A percentile compares a stretch with the other conserved stretches of the same genome.
These are phyloP conservation scores for Forsythia viridissima DNA, from an alignment of 257 asterid genomes.

Conservation along the genomic window DNA sequence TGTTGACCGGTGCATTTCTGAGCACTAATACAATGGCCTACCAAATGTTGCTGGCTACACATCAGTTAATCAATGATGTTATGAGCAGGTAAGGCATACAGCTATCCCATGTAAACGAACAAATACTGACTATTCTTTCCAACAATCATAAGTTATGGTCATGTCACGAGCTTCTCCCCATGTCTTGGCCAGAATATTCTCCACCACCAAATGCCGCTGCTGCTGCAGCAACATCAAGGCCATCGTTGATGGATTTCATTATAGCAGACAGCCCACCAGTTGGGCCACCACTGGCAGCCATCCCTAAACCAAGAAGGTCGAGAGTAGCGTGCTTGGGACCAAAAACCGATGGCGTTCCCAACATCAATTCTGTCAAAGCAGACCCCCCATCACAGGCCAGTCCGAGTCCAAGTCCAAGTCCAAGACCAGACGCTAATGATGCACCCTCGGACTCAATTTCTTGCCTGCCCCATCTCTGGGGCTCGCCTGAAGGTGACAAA, in stretches of 20 bases:
- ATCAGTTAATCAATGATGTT: neutral
- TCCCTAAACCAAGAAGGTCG: slow-evolving; percentile 55
- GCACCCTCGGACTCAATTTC: slow-evolving; percentile 32
- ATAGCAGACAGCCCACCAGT: slow-evolving; percentile 41
- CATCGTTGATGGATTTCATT: slow-evolving; percentile 48
- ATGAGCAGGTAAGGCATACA: neutral
- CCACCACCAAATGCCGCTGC: slow-evolving; percentile 38
- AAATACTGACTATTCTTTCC: neutral
- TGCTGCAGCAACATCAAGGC: slow-evolving; percentile 36
- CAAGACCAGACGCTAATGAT: slow-evolving; percentile 41
- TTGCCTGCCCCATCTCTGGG: slow-evolving; percentile 38
- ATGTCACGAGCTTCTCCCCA: slow-evolving; percentile 39
- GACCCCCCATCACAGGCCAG: slow-evolving; percentile 44
- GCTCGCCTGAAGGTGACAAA: slow-evolving; percentile 20
- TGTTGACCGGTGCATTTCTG: neutral
- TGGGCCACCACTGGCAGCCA: slow-evolving; percentile 52
- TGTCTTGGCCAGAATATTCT: slow-evolving; percentile 38
- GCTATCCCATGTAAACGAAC: neutral
- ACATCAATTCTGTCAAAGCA: slow-evolving; percentile 48
- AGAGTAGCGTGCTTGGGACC: slow-evolving; percentile 57
- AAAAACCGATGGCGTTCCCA: slow-evolving; percentile 49
- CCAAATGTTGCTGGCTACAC: neutral
- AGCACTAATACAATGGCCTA: neutral
- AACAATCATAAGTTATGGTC: neutral
- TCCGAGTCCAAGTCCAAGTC: slow-evolving; percentile 53